Evolutionary conservation across 2,329 filamentous ascomycete species (phyloP), one percentile per base, ranked within the genome.

Genomic region (Cladosporium sphaerospermum): DNA sequence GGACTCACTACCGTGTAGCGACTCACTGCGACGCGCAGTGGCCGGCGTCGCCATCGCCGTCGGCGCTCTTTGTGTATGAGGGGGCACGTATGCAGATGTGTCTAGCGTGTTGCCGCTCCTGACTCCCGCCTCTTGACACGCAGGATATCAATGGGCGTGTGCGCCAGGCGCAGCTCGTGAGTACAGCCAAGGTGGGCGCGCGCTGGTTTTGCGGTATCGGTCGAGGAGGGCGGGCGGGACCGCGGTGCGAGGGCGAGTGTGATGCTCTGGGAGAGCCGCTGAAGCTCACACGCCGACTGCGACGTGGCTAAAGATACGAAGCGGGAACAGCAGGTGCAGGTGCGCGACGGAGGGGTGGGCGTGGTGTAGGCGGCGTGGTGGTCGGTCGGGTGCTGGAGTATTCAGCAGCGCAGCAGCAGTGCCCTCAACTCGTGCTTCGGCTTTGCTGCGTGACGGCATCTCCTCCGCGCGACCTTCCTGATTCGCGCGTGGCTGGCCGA

Each of bases 1-100:
- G 19, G 9, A 57, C 58, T 56, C 33, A 60, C 58, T 60, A 41
- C 37, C 53, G 40, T 54, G 56, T 37, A 55, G 52, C 45, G 53
- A 54, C 54, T 61, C 58, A 55, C 50, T 58, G 49, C 50, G 54
- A 58, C 59, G 57, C 53, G 61, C 61, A 57, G 61, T 58, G 57
- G 59, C 60, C 52, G 62, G 55, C 52, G 56, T 55, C 52, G 63
- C 63, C 56, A 65, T 59, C 42, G 44, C 34, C 45, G 18, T 45
- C 42, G 53, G 31, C 19, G 39, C 45, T 48, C 32, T 39, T 28
- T 18, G 23, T 28, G 23, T 28, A 28, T 28, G 23, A 28, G 23
- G 3, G 23, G 23, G 23, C 23, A 28, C 23, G 23, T 28, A 28
- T 28, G 23, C 23, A 28, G 23, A 28, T 14, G 13, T 39, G 36